Percentiles rank a stretch among this genome's conserved stretches.
Evolutionary conservation across 176 grass and related monocot genomes (phyloP).

Genomic region (Triticum dicoccoides): DNA sequence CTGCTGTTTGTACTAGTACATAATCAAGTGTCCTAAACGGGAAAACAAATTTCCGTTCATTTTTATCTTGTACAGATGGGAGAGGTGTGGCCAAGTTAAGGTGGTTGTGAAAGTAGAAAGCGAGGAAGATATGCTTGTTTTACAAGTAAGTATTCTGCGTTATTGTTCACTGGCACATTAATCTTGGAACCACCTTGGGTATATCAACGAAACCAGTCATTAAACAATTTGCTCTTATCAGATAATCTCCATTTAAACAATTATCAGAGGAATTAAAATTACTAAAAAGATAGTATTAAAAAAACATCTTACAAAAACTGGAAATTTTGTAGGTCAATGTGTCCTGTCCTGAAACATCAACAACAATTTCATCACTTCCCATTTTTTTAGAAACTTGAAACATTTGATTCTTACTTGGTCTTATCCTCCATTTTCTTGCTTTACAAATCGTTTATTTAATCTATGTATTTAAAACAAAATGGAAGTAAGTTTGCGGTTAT

Average conservation of each 20-base stretch:
- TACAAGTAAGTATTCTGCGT: slow-evolving; percentile 60
- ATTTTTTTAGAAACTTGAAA: neutral
- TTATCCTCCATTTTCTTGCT: neutral
- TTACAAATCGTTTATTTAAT: neutral
- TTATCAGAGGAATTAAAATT: neutral
- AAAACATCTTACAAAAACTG: no score
- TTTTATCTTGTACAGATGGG: slow-evolving; percentile 67
- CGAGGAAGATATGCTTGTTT: slow-evolving; percentile 89
- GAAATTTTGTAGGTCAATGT: neutral
- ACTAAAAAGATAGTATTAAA: neutral
- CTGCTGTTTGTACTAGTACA: neutral
- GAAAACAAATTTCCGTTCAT: no score
- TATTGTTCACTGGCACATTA: neutral
- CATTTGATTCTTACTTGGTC: neutral
- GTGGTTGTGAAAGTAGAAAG: slow-evolving; percentile 93
- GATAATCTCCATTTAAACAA: neutral
- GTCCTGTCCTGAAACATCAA: neutral
- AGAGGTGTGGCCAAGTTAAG: slow-evolving; percentile 92
- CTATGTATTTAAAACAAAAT: neutral
- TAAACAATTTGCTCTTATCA: neutral
- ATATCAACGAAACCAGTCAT: neutral
- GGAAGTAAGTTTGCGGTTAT: no score
- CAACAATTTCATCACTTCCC: neutral
- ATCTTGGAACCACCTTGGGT: neutral
- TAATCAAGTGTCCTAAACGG: no score